These are phyloP conservation scores for Arthroderma sp. DNA, from an alignment of 2,329 filamentous ascomycete genomes.

Conservation along the genomic window DNA sequence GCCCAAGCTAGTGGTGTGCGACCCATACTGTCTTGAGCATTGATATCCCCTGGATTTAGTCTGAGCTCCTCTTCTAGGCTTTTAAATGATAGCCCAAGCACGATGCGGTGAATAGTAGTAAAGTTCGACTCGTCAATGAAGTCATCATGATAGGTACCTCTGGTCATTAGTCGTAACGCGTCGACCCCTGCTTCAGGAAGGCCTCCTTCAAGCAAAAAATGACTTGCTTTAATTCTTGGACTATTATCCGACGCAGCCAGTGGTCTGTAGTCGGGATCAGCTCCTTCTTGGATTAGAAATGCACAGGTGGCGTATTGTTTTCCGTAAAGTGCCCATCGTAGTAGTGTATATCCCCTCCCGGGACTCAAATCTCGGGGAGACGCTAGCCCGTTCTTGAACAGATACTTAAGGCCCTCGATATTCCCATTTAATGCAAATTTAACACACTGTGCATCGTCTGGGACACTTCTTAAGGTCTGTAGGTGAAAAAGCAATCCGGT, in stretches of 20 bases:
- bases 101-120: conserved; percentile 14
- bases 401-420: conserved; percentile 19
- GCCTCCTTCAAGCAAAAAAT: conserved; percentile 15
- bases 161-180: conserved; percentile 10
- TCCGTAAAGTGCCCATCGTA: conserved; percentile 22
- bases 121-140: conserved; percentile 16
- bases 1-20: conserved; percentile 18
- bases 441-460: conserved; percentile 19
- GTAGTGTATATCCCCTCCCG: conserved; percentile 20
- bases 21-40: conserved; percentile 14
- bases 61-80: conserved; percentile 12
- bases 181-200: conserved; percentile 8
- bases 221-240: conserved; percentile 15
- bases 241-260: conserved; percentile 15
- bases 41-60: conserved; percentile 12
- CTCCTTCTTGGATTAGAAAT: conserved; percentile 18
- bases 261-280: conserved; percentile 20
- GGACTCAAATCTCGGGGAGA: conserved; percentile 22
- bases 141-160: conserved; percentile 10
- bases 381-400: conserved; percentile 19
- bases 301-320: conserved; percentile 20
- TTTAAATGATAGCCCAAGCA: conserved; percentile 13
- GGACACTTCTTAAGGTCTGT: conserved; percentile 18
- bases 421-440: conserved; percentile 20
- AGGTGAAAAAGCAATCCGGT: conserved; percentile 15